phyloP scores from a whole-genome alignment of 306 rosid species.

The Crotalaria pallida region DNA sequence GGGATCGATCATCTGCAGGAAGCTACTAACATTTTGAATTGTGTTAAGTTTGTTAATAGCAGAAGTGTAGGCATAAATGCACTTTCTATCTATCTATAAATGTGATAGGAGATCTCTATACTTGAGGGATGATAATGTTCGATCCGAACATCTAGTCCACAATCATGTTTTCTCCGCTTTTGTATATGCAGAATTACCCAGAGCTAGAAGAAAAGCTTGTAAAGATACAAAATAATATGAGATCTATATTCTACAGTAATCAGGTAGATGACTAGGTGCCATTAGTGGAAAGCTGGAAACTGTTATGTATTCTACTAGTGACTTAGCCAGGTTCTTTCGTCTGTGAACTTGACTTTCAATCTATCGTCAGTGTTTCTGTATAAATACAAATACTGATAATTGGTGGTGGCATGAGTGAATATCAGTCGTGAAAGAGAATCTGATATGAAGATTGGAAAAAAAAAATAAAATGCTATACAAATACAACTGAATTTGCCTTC shows the following conservation, averaged over 20 bases:
- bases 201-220: not conserved
- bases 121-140: slow-evolving; percentile 14
- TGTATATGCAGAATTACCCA: slow-evolving; percentile 26
- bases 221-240: slow-evolving; percentile 17
- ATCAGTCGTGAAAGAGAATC: not conserved
- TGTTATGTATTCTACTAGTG: slow-evolving; percentile 6
- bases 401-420: not conserved
- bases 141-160: slow-evolving; percentile 7
- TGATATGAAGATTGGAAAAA: not conserved
- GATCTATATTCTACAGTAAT: slow-evolving; percentile 15
- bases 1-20: not conserved
- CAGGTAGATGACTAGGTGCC: not conserved
- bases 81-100: slow-evolving; percentile 4
- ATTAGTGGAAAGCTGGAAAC: slow-evolving; percentile 12
- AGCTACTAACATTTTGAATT: slow-evolving; percentile 25
- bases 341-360: not conserved
- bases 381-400: not conserved
- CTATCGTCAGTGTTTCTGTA: not conserved
- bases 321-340: not conserved
- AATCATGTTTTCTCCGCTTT: slow-evolving; percentile 9
- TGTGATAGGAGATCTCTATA: slow-evolving; percentile 16
- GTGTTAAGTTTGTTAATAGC: slow-evolving; percentile 21
- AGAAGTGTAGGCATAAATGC: slow-evolving; percentile 29
- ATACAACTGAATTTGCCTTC: not conserved
- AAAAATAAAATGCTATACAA: not conserved